Evolutionary conservation across 2,329 filamentous ascomycete species (phyloP), one percentile per base, ranked within the genome.

Genomic region (Cercospora sojina): DNA sequence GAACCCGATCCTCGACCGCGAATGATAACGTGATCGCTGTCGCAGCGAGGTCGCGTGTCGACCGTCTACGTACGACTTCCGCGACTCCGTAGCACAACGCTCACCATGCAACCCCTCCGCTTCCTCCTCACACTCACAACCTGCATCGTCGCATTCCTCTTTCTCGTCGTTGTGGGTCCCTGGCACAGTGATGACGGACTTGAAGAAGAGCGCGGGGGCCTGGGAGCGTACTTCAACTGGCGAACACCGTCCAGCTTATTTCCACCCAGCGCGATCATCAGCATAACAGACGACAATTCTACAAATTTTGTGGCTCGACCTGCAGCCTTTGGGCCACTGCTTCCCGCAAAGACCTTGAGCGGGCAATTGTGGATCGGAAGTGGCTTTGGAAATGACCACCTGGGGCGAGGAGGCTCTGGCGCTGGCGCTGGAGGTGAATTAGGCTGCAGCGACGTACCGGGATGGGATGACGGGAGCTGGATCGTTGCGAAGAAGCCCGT

Each of bases 261-360:
- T 77, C 93, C 94, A 4, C 93, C 93, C 3, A 97, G 95, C 70
- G 95, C 95, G 57, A 91, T 96, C 74, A 97, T 99, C 77, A 97
- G 92, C 78, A 86, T 99, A 68, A 97, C 93, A 75, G 93, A 98
- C 79, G 95, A 99, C 80, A 99, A 99, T 79, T 97, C 92, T 72
- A 99, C 95, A 12, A 96, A 96, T 73, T 99, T 99, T 81, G 85
- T 96, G 64, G 93, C 95, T 51, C 86, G 95, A 58, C 95, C 95
- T 67, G 95, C 95, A 62, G 93, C 92, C 43, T 99, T 98, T 80
- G 95, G 95, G 0, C 92, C 95, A 4, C 81, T 86, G 43, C 82
- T 99, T 43, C 91, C 91, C 0, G 79, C 83, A 12, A 87, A 86
- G 65, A 94, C 95, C 27, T 80, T 98, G 70, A 96, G 91, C 75